A percentile compares a stretch with the other conserved stretches of the same genome.
Conservation (phyloP, 2,329 filamentous ascomycete species). For the Dichotomopilus funicola region DNA sequence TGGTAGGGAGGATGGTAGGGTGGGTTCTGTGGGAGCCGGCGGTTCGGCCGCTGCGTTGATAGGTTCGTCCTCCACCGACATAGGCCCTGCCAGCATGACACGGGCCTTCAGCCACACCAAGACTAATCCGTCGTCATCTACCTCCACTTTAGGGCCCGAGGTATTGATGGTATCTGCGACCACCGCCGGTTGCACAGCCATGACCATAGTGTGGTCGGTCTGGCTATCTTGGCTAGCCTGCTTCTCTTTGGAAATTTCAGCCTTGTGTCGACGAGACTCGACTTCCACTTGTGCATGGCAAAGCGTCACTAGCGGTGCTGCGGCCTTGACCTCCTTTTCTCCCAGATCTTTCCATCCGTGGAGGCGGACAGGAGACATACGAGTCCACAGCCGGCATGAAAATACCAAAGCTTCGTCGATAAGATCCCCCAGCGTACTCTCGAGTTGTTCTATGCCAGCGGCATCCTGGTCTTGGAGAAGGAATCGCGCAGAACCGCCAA, state of each 20-base stretch:
- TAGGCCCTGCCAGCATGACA: slow-evolving; percentile 4
- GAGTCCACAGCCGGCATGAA: slow-evolving; percentile 13
- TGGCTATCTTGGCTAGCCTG: neutral
- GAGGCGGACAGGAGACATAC: slow-evolving; percentile 2
- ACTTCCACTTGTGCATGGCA: slow-evolving; percentile 7
- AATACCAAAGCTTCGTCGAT: slow-evolving; percentile 14
- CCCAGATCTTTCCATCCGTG: slow-evolving; percentile 4
- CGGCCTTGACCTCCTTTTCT: neutral
- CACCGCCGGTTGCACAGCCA: slow-evolving; percentile 10
- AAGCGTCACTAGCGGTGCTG: slow-evolving; percentile 5
- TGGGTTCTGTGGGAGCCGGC: neutral
- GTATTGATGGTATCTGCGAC: slow-evolving; percentile 5
- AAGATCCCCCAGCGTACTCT: slow-evolving; percentile 6
- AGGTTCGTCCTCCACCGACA: neutral
- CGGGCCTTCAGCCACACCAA: slow-evolving; percentile 8
- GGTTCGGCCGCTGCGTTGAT: neutral
- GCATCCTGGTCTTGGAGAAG: slow-evolving; percentile 14
- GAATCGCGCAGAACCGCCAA: slow-evolving; percentile 9
- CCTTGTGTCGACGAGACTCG: neutral
- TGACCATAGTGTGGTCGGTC: slow-evolving; percentile 2
- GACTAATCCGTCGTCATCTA: neutral
- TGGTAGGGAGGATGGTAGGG: neutral
- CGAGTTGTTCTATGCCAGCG: slow-evolving; percentile 13
- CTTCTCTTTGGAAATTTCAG: neutral
- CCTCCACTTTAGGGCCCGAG: neutral